Evolutionary conservation across 2,329 filamentous ascomycete genomes (phyloP), one percentile per base, ranked within the genome.

Genomic region (Pyrenophora teres): DNA sequence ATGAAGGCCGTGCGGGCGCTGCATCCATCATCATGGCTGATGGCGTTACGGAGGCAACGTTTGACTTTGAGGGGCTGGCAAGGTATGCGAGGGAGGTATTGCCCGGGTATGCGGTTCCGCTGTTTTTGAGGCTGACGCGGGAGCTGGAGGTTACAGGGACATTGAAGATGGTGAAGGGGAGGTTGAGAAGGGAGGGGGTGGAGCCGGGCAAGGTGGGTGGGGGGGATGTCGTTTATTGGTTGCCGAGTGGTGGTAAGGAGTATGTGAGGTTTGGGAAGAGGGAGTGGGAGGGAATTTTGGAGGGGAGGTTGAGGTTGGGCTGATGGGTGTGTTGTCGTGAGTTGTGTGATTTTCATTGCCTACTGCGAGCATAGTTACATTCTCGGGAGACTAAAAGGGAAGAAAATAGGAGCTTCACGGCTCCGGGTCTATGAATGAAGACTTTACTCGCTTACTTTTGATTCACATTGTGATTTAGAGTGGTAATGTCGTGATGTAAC

Each of bases 71-170:
- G 32, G 67, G 55, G 1, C 63, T 75, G 8, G 69, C 76, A 6
- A 65, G 67, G 5, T 75, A 79, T 62, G 76, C 70, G 2, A 63
- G 71, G 23, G 60, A 59, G 1, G 62, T 60, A 9, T 63, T 80
- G n/a, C 77, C 77, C 9, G 63, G 74, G 2, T 80, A 79, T 57
- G 77, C 77, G 12, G 75, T 79, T 4, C 77, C 77, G 1, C 43
- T 78, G 0, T 80, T 79, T 49, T 16, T 80, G 13, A 61, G 77
- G 9, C 53, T 79, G 0, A 74, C 70, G 4, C 57, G 62, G 31
- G 64, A 65, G 40, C 60, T 78, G 18, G 77, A 77, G 46, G 77
- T 78, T 49, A 79, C 77, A 12, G 76, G 73, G 3, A 79, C 76
- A 6, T 59, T 78, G 64, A 79, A 79, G 67, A 60, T 78, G 12